Percentiles rank a stretch among this genome's conserved stretches.
These are phyloP conservation scores for Allium fistulosum DNA, from an alignment of 106 monocot genomes.

Conservation along the genomic window DNA sequence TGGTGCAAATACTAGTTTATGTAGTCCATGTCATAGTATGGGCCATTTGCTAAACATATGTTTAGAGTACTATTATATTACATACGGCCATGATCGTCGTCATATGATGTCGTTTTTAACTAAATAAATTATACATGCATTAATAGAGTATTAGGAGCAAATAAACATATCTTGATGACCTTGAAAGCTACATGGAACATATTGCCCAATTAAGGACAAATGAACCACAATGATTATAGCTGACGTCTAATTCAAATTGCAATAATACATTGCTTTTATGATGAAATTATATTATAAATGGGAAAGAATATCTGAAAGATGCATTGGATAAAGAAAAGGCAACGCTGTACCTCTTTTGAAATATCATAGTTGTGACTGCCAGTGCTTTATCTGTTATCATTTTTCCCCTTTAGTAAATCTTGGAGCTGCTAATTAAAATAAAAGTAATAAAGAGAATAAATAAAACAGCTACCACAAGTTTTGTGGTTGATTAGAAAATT, in stretches of 20 bases:
- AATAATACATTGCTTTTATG: neutral
- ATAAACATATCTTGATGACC: neutral
- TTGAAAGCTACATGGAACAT: neutral
- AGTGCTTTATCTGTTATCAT: neutral
- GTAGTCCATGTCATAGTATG: neutral
- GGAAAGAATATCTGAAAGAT: neutral
- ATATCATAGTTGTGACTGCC: constrained; percentile 1
- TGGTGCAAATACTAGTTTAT: constrained; percentile 10
- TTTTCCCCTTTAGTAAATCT: neutral
- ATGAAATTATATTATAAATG: neutral
- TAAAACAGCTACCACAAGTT: neutral
- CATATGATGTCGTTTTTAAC: neutral
- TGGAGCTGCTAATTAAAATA: neutral
- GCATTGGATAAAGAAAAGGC: neutral
- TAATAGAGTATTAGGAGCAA: neutral
- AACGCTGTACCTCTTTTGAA: neutral
- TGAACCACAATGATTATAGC: neutral
- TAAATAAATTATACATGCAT: constrained; percentile 4
- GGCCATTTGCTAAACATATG: constrained; percentile 1
- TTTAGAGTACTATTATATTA: constrained; percentile 5
- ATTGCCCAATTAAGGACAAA: neutral
- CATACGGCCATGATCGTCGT: constrained; percentile 11
- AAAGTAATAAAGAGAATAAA: neutral
- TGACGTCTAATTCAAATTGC: neutral
- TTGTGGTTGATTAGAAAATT: neutral